Percentiles rank a stretch among this genome's conserved stretches.
Conservation (phyloP, 148 eudicot species). For the Rhododendron griersonianum region DNA sequence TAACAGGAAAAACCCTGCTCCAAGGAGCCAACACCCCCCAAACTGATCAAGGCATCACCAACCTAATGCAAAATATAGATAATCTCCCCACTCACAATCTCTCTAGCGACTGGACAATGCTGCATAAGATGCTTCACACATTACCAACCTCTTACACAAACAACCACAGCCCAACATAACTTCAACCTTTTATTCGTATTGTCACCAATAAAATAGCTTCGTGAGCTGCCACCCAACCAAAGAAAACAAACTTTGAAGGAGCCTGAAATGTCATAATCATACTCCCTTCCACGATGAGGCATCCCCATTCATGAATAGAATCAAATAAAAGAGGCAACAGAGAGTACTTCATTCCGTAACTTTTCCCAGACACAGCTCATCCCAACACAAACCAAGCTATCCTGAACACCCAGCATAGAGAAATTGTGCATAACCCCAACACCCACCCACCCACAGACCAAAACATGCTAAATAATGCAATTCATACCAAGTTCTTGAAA, state of each 20-base stretch:
- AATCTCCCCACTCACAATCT: not conserved
- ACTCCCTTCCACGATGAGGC: not conserved
- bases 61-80: not conserved
- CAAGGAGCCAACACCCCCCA: not conserved
- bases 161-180: not conserved
- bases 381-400: not conserved
- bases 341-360: not conserved
- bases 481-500: not conserved
- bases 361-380: not conserved
- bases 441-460: not conserved
- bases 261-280: not conserved
- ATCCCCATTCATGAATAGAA: not conserved
- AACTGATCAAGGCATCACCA: not conserved
- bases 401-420: not conserved
- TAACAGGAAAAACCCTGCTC: not conserved
- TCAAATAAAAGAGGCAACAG: not conserved
- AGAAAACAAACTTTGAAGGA: not conserved
- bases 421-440: not conserved
- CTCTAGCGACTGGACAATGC: not conserved
- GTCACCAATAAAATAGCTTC: not conserved
- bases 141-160: not conserved
- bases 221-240: not conserved
- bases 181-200: not conserved
- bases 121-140: not conserved
- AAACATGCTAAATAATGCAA: not conserved